Base-by-base conservation (phyloP, 2,329 filamentous ascomycete species). In the Botrytis fabae region DNA sequence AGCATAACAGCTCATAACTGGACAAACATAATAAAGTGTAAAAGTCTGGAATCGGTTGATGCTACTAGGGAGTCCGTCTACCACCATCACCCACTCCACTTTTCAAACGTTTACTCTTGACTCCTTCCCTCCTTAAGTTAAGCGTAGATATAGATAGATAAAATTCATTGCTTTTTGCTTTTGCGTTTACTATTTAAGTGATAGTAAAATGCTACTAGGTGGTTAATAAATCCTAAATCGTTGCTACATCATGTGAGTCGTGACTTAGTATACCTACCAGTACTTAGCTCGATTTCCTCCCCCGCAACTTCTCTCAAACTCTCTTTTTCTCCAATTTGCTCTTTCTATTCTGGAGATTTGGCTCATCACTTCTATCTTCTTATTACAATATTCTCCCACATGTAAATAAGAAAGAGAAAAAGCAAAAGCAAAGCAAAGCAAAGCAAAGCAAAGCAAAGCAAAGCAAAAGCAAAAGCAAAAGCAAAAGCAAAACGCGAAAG, bases 81-180 rank as follows among this genome's bases (percentile, higher is more conserved):
- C 25, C 32, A 25, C 14, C 48, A 69, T 16, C 40, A 57, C 38
- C 28, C 40, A 57, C 38, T 69, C 65, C 65, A 69, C 65, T 69
- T 69, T 57, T 44, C 51, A 57, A 57, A 69, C 65, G 44, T 65
- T 48, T 35, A 22, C 25, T 51, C 63, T n/a, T 51, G 7, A 35
- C 35, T 57, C 51, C 48, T 69, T 57, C 35, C 65, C 65, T 69
- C 51, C 65, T 69, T 57, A 32, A 69, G 65, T 22, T 44, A 69
- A 69, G 65, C 65, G 65, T 59, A 22, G 51, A 57, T 57, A 57
- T 28, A 28, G 51, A 57, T 18, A 28, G 51, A 28, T 28, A 57
- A 25, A 28, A 42, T 69, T 51, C 48, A n/a, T 38, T 57, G 35
- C 35, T 57, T 68, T 42, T 32, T 42, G 32, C 35, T 54, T n/a